phyloP scores from a whole-genome alignment of 2,329 filamentous ascomycete genomes.

The Claviceps humidiphila region DNA sequence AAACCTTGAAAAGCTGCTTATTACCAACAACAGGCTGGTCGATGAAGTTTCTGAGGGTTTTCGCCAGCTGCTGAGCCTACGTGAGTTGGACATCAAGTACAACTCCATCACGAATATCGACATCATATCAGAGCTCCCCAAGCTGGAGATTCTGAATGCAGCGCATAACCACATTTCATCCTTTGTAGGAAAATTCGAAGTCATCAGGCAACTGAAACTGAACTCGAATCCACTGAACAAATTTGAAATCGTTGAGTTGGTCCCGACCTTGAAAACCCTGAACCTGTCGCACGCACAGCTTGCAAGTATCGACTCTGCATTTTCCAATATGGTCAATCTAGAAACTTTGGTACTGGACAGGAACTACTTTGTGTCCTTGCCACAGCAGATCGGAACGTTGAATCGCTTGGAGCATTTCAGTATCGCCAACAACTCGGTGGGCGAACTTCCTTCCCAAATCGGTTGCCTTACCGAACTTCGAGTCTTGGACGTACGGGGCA shows the following conservation, averaged over 20 bases:
- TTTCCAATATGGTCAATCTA: constrained; percentile 74
- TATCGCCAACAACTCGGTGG: constrained; percentile 82
- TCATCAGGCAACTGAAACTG: constrained; percentile 70
- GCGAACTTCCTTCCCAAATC: constrained; percentile 72
- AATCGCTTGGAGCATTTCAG: constrained; percentile 80
- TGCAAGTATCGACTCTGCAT: constrained; percentile 77
- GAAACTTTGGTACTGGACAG: constrained; percentile 83
- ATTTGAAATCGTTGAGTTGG: constrained; percentile 66
- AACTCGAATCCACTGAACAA: constrained; percentile 94
- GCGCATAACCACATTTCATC: constrained; percentile 89
- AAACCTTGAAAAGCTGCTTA: constrained; percentile 77
- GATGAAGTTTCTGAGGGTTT: constrained; percentile 64
- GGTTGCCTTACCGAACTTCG: constrained; percentile 75
- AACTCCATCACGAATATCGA: constrained; percentile 84
- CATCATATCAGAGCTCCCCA: constrained; percentile 69
- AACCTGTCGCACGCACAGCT: constrained; percentile 88
- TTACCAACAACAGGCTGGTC: constrained; percentile 83
- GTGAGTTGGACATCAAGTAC: constrained; percentile 89
- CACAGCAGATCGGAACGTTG: constrained; percentile 71
- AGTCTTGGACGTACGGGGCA: constrained; percentile 79
- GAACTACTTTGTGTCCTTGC: constrained; percentile 89
- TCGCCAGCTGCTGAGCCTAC: constrained; percentile 59
- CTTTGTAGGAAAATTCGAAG: constrained; percentile 79
- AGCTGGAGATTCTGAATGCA: constrained; percentile 74
- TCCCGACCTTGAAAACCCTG: constrained; percentile 71